Base-by-base conservation (phyloP, 2,329 filamentous ascomycete species). In the Colletotrichum filicis region DNA sequence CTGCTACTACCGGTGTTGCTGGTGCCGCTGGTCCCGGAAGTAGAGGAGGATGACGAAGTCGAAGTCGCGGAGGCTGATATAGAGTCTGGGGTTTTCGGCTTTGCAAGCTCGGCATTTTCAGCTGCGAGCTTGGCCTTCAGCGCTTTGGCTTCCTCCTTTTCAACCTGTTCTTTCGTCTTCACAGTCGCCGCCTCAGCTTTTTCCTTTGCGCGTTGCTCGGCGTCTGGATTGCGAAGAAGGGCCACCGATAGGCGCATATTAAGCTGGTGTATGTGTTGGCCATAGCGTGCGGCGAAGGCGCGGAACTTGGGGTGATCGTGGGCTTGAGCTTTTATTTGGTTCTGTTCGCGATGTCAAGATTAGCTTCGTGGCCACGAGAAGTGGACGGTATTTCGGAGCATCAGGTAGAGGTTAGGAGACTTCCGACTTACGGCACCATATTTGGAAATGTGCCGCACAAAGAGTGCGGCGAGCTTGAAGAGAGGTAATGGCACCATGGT, bases 231-330 rank as follows among this genome's bases (percentile, higher is more conserved):
- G 74, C 90, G 87, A 49, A 92, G 79, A 4, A 90, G 78, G 3
- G 90, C 88, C 4, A 92, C 91, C 16, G 87, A 88, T 77, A 91
- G 79, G 64, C 89, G 87, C 91, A 92, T 92, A 77, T 92, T 92
- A 66, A 92, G 81, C 81, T 92, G 91, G 78, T 92, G 91, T 76
- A 92, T 91, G 11, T 83, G 81, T 78, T 92, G 91, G 72, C 91
- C 91, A 78, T 92, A 91, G 71, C 83, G 85, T 57, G 90, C 90
- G 56, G 91, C 91, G 74, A 92, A 88, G 6, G 80, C 81, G 69
- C 91, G 89, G 79, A 92, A 92, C 57, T 86, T 83, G 2, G 87
- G 86, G 76, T 92, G 91, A 56, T 92, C 90, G 77, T 92, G 91
- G 60, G 91, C 91, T 80, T 91, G 90, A 37, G 84, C 82, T 79